Percentiles rank a stretch among this genome's conserved stretches.
Evolutionary conservation across 768 basidiomycete species (phyloP).

Genomic region (Vararia minispora): DNA sequence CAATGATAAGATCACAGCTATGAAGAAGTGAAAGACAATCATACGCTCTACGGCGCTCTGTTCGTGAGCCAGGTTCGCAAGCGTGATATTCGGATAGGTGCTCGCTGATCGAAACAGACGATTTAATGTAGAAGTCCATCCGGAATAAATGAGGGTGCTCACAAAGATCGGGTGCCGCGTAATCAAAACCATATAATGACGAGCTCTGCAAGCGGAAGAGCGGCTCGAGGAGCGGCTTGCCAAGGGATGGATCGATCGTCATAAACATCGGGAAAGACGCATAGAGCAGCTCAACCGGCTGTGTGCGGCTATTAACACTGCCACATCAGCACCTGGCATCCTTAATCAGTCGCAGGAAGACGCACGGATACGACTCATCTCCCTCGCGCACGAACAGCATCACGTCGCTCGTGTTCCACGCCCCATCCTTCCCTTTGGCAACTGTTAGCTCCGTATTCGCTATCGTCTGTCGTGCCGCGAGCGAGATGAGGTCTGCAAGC

Average conservation of each 20-base stretch:
- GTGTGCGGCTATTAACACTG: slow-evolving; percentile 24
- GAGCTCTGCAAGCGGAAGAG: slow-evolving; percentile 13
- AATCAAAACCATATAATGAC: slow-evolving; percentile 8
- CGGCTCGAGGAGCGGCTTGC: slow-evolving; percentile 18
- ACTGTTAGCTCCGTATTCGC: slow-evolving; percentile 44
- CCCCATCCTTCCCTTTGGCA: slow-evolving; percentile 33
- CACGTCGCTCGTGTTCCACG: slow-evolving; percentile 39
- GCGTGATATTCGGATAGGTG: slow-evolving; percentile 4
- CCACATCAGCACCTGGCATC: no score
- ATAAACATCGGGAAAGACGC: slow-evolving; percentile 39
- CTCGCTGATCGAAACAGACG: background rate
- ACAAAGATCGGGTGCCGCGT: slow-evolving; percentile 15
- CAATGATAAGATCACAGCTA: background rate
- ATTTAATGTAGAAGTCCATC: background rate
- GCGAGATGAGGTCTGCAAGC: slow-evolving; percentile 38
- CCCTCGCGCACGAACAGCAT: slow-evolving; percentile 42
- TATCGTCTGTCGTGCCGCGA: slow-evolving; percentile 44
- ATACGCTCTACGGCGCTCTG: slow-evolving; percentile 6
- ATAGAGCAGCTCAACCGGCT: slow-evolving; percentile 42
- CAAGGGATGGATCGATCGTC: slow-evolving; percentile 42
- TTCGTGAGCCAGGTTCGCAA: background rate
- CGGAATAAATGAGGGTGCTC: background rate
- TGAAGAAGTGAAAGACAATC: background rate
- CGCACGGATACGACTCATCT: no score
- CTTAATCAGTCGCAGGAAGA: no score